These are phyloP conservation scores for Prunus mira DNA, from an alignment of 306 rosid genomes.

Conservation along the genomic window DNA sequence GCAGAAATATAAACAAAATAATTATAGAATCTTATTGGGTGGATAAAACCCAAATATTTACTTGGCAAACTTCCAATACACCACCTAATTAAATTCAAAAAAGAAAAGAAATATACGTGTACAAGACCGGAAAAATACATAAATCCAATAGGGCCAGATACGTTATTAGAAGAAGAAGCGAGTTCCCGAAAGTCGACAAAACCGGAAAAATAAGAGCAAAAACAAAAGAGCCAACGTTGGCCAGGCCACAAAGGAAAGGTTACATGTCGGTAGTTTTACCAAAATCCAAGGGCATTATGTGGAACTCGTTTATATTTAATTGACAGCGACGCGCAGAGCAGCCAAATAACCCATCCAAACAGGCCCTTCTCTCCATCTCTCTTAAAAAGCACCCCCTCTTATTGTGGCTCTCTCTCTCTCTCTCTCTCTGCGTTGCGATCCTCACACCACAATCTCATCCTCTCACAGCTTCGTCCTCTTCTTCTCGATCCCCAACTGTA, in stretches of 20 bases:
- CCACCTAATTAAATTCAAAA: neutral
- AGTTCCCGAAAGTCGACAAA: conserved; percentile 27
- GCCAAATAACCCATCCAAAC: conserved; percentile 62
- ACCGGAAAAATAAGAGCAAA: conserved; percentile 3
- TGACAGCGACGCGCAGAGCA: conserved; percentile 64
- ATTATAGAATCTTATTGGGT: neutral
- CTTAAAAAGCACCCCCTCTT: conserved; percentile 30
- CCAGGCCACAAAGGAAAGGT: neutral
- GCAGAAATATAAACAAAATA: neutral
- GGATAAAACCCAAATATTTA: neutral
- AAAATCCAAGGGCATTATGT: conserved; percentile 35
- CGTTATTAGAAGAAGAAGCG: neutral
- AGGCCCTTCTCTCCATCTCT: conserved; percentile 34
- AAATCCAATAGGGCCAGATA: conserved; percentile 8
- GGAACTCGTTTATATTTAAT: conserved; percentile 18
- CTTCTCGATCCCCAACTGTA: conserved; percentile 73
- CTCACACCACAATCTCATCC: conserved; percentile 61
- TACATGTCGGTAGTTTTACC: conserved; percentile 29
- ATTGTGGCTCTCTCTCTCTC: conserved; percentile 42
- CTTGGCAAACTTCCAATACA: neutral
- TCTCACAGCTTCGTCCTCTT: conserved; percentile 45
- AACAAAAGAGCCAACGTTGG: neutral
- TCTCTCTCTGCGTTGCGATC: conserved; percentile 48
- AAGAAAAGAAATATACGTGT: neutral
- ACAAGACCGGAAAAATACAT: neutral